Conservation (phyloP, 1,139 yeast genomes). For the Nadsonia starkeyi-henricii region DNA sequence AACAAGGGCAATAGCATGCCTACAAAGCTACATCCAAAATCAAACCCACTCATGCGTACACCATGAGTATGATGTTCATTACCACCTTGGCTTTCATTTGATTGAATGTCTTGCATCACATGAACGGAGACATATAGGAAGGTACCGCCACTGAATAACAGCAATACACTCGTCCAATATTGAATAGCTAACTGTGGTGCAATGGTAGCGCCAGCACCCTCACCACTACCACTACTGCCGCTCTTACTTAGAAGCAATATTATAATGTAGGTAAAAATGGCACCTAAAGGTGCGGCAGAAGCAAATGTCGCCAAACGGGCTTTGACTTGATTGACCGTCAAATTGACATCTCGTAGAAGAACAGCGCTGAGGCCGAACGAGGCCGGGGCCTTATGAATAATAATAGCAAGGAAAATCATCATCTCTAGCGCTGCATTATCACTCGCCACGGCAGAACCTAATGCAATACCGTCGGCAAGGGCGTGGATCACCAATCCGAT, state of each 20-base stretch:
- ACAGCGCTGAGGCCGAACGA: conserved; percentile 55
- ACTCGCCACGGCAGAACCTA: conserved; percentile 46
- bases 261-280: conserved; percentile 33
- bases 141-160: conserved; percentile 59
- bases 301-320: conserved; percentile 36
- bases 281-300: conserved; percentile 38
- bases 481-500: conserved; percentile 56
- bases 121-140: conserved; percentile 59
- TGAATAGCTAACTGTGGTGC: conserved; percentile 15
- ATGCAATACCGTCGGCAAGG: conserved; percentile 59
- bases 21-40: not conserved
- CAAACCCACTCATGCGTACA: conserved; percentile 4
- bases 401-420: conserved; percentile 44
- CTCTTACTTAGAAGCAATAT: conserved; percentile 17
- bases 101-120: conserved; percentile 32
- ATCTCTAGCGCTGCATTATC: conserved; percentile 33
- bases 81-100: conserved; percentile 10
- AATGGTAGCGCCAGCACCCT: conserved; percentile 13
- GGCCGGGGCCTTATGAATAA: conserved; percentile 65
- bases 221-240: conserved; percentile 17
- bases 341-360: conserved; percentile 27
- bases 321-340: conserved; percentile 22
- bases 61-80: conserved; percentile 6
- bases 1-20: not conserved
- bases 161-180: conserved; percentile 36